Evolutionary conservation across 2,329 filamentous ascomycete genomes (phyloP).

Genomic region (Alternaria sp.): DNA sequence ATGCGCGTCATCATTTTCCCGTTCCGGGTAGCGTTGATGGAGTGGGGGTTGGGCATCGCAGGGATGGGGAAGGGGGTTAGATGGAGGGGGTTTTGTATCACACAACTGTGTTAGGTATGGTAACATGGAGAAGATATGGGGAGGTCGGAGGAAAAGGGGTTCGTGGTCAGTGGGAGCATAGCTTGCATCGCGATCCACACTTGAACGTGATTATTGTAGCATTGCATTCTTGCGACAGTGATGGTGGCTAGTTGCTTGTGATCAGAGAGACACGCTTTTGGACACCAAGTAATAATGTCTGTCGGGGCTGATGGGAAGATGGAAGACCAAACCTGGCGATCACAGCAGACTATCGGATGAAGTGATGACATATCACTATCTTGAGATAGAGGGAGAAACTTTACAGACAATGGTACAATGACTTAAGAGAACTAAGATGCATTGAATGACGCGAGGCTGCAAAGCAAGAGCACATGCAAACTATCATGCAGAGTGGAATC

Average conservation of each 20-base stretch:
- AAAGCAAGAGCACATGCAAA: constrained; percentile 7
- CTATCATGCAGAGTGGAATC: not conserved
- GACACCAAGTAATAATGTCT: not conserved
- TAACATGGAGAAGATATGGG: not conserved
- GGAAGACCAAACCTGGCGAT: not conserved
- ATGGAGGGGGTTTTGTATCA: too few species aligned
- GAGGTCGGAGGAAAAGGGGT: not conserved
- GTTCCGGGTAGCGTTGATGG: not conserved
- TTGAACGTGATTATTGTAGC: not conserved
- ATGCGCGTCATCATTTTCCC: constrained; percentile 5
- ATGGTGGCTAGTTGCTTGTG: not conserved
- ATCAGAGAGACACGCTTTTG: not conserved
- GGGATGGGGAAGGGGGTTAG: not conserved
- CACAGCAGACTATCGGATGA: not conserved
- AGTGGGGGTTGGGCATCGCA: constrained; percentile 4
- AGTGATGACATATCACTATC: not conserved
- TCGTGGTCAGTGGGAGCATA: not conserved
- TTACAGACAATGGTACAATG: not conserved
- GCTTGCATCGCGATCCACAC: too few species aligned
- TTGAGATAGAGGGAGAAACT: not conserved
- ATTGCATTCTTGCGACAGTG: not conserved
- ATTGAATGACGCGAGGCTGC: constrained; percentile 5
- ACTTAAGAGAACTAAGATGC: not conserved
- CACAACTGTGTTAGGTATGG: not conserved
- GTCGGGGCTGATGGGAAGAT: not conserved